A percentile compares a stretch with the other conserved stretches of the same genome.
phyloP scores from a whole-genome alignment of 768 basidiomycete genomes.

The Pleurotus eryngii region DNA sequence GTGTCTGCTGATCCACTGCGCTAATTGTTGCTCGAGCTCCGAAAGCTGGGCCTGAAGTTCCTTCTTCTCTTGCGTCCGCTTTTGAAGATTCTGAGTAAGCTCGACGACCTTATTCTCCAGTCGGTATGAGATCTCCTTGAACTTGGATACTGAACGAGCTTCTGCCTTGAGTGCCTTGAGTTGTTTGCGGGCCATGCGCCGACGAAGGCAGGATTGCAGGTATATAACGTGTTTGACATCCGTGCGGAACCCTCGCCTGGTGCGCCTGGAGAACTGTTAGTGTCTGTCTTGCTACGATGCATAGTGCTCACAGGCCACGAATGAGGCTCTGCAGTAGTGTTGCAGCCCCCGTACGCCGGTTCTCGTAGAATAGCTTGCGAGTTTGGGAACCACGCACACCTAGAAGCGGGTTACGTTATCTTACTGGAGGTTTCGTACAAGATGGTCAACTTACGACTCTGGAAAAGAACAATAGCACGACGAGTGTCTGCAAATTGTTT shows the following conservation, averaged over 20 bases:
- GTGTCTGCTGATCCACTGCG: slow-evolving; percentile 80
- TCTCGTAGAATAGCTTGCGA: slow-evolving; percentile 54
- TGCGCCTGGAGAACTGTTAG: slow-evolving; percentile 35
- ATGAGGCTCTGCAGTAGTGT: slow-evolving; percentile 75
- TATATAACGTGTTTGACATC: slow-evolving; percentile 76
- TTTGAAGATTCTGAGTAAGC: slow-evolving; percentile 91
- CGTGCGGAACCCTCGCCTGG: slow-evolving; percentile 48
- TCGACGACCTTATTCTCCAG: slow-evolving; percentile 99
- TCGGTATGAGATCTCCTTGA: slow-evolving; percentile 97
- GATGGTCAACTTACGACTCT: slow-evolving; percentile 67
- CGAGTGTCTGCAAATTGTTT: slow-evolving; percentile 63
- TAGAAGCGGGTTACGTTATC: slow-evolving; percentile 23
- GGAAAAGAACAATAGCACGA: slow-evolving; percentile 65
- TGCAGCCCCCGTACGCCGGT: slow-evolving; percentile 59
- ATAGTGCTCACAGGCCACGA: slow-evolving; percentile 77
- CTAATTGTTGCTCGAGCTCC: slow-evolving; percentile 82
- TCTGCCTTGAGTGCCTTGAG: slow-evolving; percentile 82
- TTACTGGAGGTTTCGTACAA: background rate
- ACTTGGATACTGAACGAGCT: slow-evolving; percentile 95
- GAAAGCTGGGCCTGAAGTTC: slow-evolving; percentile 71
- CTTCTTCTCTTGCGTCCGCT: slow-evolving; percentile 88
- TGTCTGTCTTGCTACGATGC: background rate
- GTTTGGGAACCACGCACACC: slow-evolving; percentile 75
- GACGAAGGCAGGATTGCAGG: slow-evolving; percentile 89
- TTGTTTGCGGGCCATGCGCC: slow-evolving; percentile 82